Evolutionary conservation across 1,139 yeast species (phyloP), one percentile per base, ranked within the genome.

Genomic region (Scheffersomyces stambukii): DNA sequence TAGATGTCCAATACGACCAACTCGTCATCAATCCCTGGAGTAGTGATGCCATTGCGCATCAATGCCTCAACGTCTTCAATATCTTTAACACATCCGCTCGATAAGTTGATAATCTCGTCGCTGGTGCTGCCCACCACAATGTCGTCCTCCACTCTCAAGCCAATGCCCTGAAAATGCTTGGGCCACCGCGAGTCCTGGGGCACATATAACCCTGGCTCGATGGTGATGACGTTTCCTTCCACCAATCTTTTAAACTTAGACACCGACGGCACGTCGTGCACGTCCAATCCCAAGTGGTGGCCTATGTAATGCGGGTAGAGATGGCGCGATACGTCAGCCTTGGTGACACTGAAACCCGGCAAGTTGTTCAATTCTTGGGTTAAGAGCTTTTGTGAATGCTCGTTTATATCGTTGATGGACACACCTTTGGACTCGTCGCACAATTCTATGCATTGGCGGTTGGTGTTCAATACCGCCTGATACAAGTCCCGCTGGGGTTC

Each of bases 291-390:
- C 27, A 93, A 64, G 48, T 91, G 91, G 52, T 93, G 99, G 3
- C 98, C 98, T 40, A 93, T 80, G 47, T 85, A 88, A 54, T 93
- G 99, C 0, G 97, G 97, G 49, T 89, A 93, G 21, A 91, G 59
- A 21, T 56, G 50, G 31, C 74, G 59, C 19, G 75, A 56, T 5
- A 80, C 70, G 27, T 78, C 81, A 48, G 67, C 55, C 19, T 60
- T 62, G 19, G 69, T 63, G 12, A 79, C 51, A 4, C 60, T 48
- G 42, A 89, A 77, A 0, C 96, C 96, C 0, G 70, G 57, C 27
- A 82, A 69, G 41, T 83, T 81, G 35, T 70, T 67, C 37, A 93
- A 63, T 41, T 85, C 95, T 28, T 63, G 52, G 16, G 71, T 69
- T 59, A 89, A 65, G 21, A 64, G 55, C 6, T 57, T 52, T 12